Percentiles rank a stretch among this genome's conserved stretches.
phyloP scores from a whole-genome alignment of 2,329 filamentous ascomycete genomes.

The Sordariomycetes sp. region DNA sequence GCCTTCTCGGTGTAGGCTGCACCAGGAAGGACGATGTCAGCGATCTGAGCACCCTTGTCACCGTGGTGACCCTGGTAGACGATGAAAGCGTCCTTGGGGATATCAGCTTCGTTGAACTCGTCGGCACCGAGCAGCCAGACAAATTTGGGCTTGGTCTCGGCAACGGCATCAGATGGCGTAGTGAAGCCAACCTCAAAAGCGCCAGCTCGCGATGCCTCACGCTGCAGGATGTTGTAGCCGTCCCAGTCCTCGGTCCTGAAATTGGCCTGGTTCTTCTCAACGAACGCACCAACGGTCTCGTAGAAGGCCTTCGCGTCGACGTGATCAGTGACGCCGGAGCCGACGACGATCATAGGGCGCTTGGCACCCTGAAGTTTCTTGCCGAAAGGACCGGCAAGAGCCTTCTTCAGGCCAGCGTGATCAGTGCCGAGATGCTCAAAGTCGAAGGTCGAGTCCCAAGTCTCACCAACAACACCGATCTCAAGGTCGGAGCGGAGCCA shows the following conservation, averaged over 20 bases:
- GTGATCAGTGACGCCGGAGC: conserved; percentile 87
- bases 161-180: conserved; percentile 71
- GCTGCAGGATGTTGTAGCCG: conserved; percentile 93
- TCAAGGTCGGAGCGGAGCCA: conserved; percentile 94
- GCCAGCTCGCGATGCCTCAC: conserved; percentile 82
- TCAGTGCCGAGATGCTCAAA: conserved; percentile 84
- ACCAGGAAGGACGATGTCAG: conserved; percentile 87
- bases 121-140: conserved; percentile 95
- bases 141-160: conserved; percentile 84
- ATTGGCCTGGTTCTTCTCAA: conserved; percentile 85
- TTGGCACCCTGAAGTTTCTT: conserved; percentile 85
- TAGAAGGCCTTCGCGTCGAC: conserved; percentile 86
- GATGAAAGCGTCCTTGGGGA: conserved; percentile 93
- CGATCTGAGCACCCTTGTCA: conserved; percentile 84
- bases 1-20: conserved; percentile 96
- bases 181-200: conserved; percentile 96
- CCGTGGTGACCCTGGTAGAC: conserved; percentile 98
- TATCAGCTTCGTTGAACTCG: conserved; percentile 74
- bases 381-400: conserved; percentile 78
- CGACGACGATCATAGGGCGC: conserved; percentile 93
- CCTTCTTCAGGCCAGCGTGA: conserved; percentile 71
- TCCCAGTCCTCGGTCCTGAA: conserved; percentile 91
- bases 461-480: conserved; percentile 82
- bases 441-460: conserved; percentile 90
- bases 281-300: conserved; percentile 80